A percentile compares a stretch with the other conserved stretches of the same genome.
Evolutionary conservation across 805 yeast genomes (phyloP).

Genomic region (Candida succiphila): DNA sequence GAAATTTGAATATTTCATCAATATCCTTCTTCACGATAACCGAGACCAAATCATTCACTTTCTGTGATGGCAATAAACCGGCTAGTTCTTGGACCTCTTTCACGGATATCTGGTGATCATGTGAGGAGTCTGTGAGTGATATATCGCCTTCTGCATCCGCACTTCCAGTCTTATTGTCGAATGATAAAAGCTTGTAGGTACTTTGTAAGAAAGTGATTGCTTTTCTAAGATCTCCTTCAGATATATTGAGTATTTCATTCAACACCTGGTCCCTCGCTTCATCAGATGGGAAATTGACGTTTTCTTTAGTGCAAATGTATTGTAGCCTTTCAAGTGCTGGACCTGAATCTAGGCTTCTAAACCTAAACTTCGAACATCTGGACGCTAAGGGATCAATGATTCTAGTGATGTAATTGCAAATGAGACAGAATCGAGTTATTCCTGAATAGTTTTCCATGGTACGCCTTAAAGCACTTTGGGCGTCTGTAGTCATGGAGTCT

Average conservation of each 20-base stretch:
- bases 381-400: slow-evolving; percentile 96
- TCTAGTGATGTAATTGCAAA: slow-evolving; percentile 93
- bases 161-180: slow-evolving; percentile 5
- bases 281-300: slow-evolving; percentile 21
- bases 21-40: slow-evolving; percentile 11
- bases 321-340: slow-evolving; percentile 63
- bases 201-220: slow-evolving; percentile 89
- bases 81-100: slow-evolving; percentile 18
- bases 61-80: slow-evolving; percentile 20
- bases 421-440: slow-evolving; percentile 86
- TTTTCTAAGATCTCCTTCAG: slow-evolving; percentile 86
- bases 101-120: slow-evolving; percentile 6
- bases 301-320: slow-evolving; percentile 47
- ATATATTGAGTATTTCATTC: slow-evolving; percentile 53
- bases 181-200: slow-evolving; percentile 47
- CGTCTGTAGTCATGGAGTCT: slow-evolving; percentile 95
- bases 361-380: slow-evolving; percentile 91
- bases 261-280: slow-evolving; percentile 40
- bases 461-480: slow-evolving; percentile 90
- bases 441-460: slow-evolving; percentile 88
- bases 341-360: slow-evolving; percentile 61
- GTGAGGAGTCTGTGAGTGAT: slow-evolving; percentile 14
- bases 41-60: slow-evolving; percentile 10
- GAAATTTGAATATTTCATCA: slow-evolving; percentile 14
- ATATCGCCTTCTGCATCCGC: slow-evolving; percentile 24